Evolutionary conservation across 345 rosid species (phyloP), one percentile per base, ranked within the genome.

Genomic region (Fremontodendron californicum): DNA sequence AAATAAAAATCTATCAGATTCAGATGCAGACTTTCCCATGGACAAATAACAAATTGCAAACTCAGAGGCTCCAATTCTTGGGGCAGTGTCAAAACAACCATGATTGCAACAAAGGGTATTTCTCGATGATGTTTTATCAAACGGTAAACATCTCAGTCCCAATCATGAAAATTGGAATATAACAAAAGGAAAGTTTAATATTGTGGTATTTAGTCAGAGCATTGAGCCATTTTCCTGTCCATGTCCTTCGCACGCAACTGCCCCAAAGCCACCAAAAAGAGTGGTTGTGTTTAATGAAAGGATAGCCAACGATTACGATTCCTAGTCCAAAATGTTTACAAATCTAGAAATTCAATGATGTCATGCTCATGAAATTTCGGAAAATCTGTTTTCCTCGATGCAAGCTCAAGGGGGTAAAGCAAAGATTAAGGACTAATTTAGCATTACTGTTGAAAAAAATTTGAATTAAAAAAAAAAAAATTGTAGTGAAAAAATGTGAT

Each of bases 81-180:
- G 42, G 29, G 37, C 31, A 46, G 71, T 55, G n/a, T n/a, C n/a
- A n/a, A n/a, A n/a, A 69, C 58, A 71, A 21, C 51, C 58, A 76
- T 75, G 78, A 77, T 40, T 78, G n/a, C n/a, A n/a, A 64, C 51
- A 12, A 57, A 37, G 23, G 21, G 78, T 73, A 73, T 33, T 74
- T 52, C 67, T 48, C 9, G 35, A 43, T 75, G 63, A 67, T n/a
- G n/a, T n/a, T n/a, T 12, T 55, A 78, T 63, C 77, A n/a, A 63
- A 40, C 61, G 73, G 46, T 57, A 48, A 35, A 39, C 62, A 52
- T 55, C 51, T 49, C 33, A 21, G 81, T 63, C 66, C 15, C 71
- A 73, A 75, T 67, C 83, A 78, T 78, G 81, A 72, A 60, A 64
- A 43, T 71, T 75, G 75, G 79, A 76, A 79, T 55, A 49, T 12